Evolutionary conservation across 768 basidiomycete species (phyloP).

Genomic region (Infundibulicybe gibba): DNA sequence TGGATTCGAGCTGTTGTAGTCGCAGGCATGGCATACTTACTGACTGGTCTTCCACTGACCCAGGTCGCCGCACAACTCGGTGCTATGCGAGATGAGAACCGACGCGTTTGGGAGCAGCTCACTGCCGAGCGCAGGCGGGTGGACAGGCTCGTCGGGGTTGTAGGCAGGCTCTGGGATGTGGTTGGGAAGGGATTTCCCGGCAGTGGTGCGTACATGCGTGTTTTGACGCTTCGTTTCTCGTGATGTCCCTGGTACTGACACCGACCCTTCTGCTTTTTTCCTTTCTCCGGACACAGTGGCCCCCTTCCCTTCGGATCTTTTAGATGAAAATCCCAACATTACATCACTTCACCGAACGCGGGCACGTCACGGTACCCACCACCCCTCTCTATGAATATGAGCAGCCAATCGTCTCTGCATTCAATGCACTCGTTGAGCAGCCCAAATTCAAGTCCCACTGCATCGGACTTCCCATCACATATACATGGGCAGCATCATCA

Average conservation of each 20-base stretch:
- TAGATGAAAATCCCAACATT: slow-evolving; percentile 72
- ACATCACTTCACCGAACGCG: slow-evolving; percentile 62
- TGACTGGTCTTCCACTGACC: background rate
- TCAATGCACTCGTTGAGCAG: slow-evolving; percentile 36
- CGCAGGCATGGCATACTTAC: slow-evolving; percentile 3
- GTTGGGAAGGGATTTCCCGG: slow-evolving; percentile 55
- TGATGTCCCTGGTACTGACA: background rate
- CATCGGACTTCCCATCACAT: slow-evolving; percentile 37
- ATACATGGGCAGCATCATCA: slow-evolving; percentile 15
- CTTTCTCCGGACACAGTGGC: slow-evolving; percentile 27
- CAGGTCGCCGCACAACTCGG: slow-evolving; percentile 61
- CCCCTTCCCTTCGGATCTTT: slow-evolving; percentile 46
- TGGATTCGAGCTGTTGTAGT: slow-evolving; percentile 1
- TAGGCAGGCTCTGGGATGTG: slow-evolving; percentile 61
- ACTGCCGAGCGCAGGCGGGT: slow-evolving; percentile 53
- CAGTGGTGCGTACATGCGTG: slow-evolving; percentile 35
- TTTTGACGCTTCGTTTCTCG: background rate
- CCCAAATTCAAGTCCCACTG: slow-evolving; percentile 51
- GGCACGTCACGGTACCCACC: slow-evolving; percentile 34
- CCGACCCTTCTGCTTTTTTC: too few relatives aligned
- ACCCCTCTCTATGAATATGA: slow-evolving; percentile 38
- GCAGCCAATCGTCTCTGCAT: slow-evolving; percentile 21
- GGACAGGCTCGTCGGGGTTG: slow-evolving; percentile 55
- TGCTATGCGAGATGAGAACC: slow-evolving; percentile 72
- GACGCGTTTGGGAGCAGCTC: slow-evolving; percentile 56